Base-by-base conservation (phyloP, 225 moss, liverwort and hornwort species). In the Physcomitrium patens region DNA sequence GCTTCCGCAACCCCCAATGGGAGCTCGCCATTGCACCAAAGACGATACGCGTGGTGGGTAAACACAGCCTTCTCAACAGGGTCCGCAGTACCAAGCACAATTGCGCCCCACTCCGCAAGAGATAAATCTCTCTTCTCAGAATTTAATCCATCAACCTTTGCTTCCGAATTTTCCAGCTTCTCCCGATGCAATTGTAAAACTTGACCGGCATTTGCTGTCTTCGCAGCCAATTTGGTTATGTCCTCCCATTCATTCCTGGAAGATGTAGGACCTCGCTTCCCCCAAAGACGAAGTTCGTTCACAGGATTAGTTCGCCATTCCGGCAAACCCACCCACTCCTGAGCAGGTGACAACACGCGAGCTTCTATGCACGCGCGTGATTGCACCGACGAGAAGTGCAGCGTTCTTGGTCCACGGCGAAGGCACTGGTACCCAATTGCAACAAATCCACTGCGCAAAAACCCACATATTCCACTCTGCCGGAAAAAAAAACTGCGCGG, bases 31-130 rank as follows among this genome's bases (percentile, higher is more conserved):
- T 83, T 75, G 50, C 71, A 79, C 94, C 92, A 97, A 61, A 90
- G 75, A 45, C 75, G 77, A 73, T 81, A 97, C 10, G 94, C 96
- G 53, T 86, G 86, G 76, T 97, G 94, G 9, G 94, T 97, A 26
- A 94, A 75, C 68, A 80, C 82, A 41, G 94, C 92, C 72, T 97
- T 97, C 80, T 84, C 78, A 13, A 92, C 65, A 16, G 96, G 96
- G 57, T 94, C 89, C 12, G 85, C 68, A 44, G 90, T 90, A 3
- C 71, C 74, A 20, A 97, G 90, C 61, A 94, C 91, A 8, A 83
- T 66, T 62, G 87, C 92, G 64, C 94, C 96, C 94, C 96, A 97
- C 65, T 86, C 92, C 11, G 96, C 96, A 56, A 97, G 78, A 73
- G 86, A 89, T 27, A 69, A 67, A 3, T 7, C 71, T 22, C 37